These are phyloP conservation scores for Colletotrichum lupini DNA, from an alignment of 2,329 filamentous ascomycete species.

Conservation along the genomic window DNA sequence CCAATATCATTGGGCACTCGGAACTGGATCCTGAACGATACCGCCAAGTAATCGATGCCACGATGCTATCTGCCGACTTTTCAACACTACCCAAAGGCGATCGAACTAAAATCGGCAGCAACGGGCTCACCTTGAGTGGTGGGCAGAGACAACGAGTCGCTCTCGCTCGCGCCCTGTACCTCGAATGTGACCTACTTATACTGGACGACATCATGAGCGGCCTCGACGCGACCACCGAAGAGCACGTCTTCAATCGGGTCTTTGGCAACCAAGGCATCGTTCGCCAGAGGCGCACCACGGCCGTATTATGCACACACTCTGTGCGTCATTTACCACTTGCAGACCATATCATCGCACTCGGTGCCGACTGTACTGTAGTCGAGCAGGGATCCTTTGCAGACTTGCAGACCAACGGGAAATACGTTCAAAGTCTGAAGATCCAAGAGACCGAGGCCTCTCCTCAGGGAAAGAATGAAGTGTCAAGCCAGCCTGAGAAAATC, in stretches of 20 bases:
- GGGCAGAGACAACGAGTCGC: conserved; percentile 46
- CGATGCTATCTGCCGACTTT: conserved; percentile 46
- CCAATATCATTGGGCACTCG: conserved; percentile 51
- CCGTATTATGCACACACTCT: conserved; percentile 52
- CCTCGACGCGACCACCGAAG: conserved; percentile 47
- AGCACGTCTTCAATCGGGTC: conserved; percentile 44
- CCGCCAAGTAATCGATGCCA: conserved; percentile 47
- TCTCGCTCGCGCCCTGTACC: conserved; percentile 47
- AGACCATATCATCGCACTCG: conserved; percentile 57
- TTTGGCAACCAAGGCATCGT: conserved; percentile 44
- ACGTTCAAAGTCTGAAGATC: conserved; percentile 51
- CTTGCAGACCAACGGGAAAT: conserved; percentile 49
- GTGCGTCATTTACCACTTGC: conserved; percentile 52
- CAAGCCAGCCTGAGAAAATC: neutral
- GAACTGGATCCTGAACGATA: conserved; percentile 46
- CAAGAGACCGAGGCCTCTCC: conserved; percentile 38
- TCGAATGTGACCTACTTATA: conserved; percentile 43
- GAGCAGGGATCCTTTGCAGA: conserved; percentile 54
- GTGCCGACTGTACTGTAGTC: conserved; percentile 49
- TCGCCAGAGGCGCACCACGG: conserved; percentile 38
- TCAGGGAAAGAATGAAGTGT: neutral
- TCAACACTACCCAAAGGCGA: conserved; percentile 47
- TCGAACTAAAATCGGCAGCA: conserved; percentile 51
- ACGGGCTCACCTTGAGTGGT: conserved; percentile 54
- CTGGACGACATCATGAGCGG: conserved; percentile 51